Evolutionary conservation across 495 filamentous ascomycete species (phyloP), one percentile per base, ranked within the genome.

Genomic region (Aspergillus indologenus): DNA sequence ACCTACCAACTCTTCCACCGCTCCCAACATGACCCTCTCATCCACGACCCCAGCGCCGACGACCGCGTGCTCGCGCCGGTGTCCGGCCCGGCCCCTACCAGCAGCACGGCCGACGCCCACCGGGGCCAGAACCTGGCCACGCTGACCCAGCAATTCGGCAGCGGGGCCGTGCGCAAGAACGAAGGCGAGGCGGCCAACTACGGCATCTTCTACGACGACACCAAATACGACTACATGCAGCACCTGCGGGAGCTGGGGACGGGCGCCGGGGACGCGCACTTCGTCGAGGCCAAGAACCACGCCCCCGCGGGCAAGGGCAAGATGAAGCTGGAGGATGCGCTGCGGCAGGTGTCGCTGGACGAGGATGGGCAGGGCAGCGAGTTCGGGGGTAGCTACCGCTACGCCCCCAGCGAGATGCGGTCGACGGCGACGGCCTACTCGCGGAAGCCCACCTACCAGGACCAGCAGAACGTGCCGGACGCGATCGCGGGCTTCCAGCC

Each of bases 141-240:
- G 58, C 81, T 98, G 12, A 84, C 88, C 45, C 81, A 81, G 6
- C 90, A 96, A 71, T 87, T 98, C 49, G 87, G 89, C 8, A 69
- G 76, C 17, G 80, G 81, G 26, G 70, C 70, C 44, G 79, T 96
- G 57, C 87, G 92, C 65, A 80, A 82, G 46, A 97, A 99, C 74
- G 95, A 98, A 72, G 95, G 95, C 61, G 92, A 98, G 72, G 95
- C 95, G 5, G 94, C 95, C 59, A 90, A 90, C 72, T 83, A 96
- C 72, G 95, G 95, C 51, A 81, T 99, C 58, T 97, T 89, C 82
- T 89, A 78, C 66, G 86, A 89, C 59, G 94, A 98, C 72, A 88
- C 91, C 55, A 82, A 88, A 64, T 98, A 98, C 75, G 95, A 98
- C 66, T 98, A 98, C 75, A 98, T 98, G 94, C 94, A 99, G 72